Evolutionary conservation across 371 early-diverging fungal species (phyloP), one percentile per base, ranked within the genome.

Genomic region (Syncephalastrum monosporum): DNA sequence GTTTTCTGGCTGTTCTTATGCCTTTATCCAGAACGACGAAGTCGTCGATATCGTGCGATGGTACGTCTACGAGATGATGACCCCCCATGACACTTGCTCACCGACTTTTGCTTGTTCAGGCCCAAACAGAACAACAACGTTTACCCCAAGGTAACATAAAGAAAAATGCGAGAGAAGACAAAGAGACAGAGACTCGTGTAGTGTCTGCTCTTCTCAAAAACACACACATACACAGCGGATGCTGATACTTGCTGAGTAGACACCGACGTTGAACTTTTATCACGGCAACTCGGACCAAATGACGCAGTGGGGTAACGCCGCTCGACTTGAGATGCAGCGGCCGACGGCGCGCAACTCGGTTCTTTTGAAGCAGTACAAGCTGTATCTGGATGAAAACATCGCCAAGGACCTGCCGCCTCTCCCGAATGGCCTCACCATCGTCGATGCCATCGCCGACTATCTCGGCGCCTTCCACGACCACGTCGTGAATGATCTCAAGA

Each of bases 241-340:
- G 21, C 50, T 49, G 5, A 49, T 49, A 15, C 12, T 42, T 16
- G 42, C 53, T 38, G 41, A 53, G 27, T 56, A 79, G 76, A 72
- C 75, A 50, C 79, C 76, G 42, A 79, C 79, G 17, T 55, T 79
- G 17, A 76, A 76, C 48, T 76, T 76, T 53, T 79, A 79, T 54
- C 70, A 74, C 61, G 72, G 68, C 59, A 76, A 61, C 50, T 60
- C 74, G 10, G 61, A 64, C 23, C 61, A 67, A 58, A 63, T 84
- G 79, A 73, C 75, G 42, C 80, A 82, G n/a, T 82, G 82, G 82
- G 82, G 82, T 23, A 79, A 78, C 53, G 82, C 79, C 33, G 82
- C 82, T 54, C 75, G 79, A 56, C 62, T 77, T 1, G 79, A 74
- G 42, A 77, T 79, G 75, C 64, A 73, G 43, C 77, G 75, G 15